Evolutionary conservation across 345 rosid species (phyloP).

Genomic region (Eucalyptus virginea): DNA sequence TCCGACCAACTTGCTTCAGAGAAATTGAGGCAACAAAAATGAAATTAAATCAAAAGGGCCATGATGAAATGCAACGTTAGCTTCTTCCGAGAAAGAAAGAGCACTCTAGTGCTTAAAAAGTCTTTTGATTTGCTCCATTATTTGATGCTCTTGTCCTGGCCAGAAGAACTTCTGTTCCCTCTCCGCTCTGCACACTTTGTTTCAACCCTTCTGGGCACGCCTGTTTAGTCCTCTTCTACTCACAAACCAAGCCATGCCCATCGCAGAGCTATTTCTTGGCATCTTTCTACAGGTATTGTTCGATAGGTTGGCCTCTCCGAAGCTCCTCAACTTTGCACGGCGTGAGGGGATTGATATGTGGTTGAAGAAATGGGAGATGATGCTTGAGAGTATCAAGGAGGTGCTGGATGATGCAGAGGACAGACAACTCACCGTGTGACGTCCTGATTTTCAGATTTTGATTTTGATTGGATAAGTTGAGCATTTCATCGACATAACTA

Average conservation of each 20-base stretch:
- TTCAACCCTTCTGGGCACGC: not conserved
- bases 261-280: not conserved
- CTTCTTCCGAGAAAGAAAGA: not conserved
- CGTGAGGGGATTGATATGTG: rapidly evolving
- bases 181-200: not conserved
- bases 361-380: too few relatives aligned
- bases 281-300: not conserved
- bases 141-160: not conserved
- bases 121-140: not conserved
- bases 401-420: too few relatives aligned
- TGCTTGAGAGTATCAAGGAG: too few relatives aligned
- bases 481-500: too few relatives aligned
- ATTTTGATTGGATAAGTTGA: too few relatives aligned
- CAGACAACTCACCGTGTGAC: too few relatives aligned
- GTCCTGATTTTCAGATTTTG: too few relatives aligned
- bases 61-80: not conserved
- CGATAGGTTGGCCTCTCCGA: rapidly evolving
- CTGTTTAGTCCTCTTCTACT: rapidly evolving
- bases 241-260: not conserved
- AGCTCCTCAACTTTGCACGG: too few relatives aligned
- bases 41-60: not conserved
- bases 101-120: not conserved
- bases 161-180: not conserved
- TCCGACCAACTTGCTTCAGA: not conserved
- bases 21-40: not conserved